phyloP scores from a whole-genome alignment of 2,329 filamentous ascomycete genomes.

The Epichloe hybrida region DNA sequence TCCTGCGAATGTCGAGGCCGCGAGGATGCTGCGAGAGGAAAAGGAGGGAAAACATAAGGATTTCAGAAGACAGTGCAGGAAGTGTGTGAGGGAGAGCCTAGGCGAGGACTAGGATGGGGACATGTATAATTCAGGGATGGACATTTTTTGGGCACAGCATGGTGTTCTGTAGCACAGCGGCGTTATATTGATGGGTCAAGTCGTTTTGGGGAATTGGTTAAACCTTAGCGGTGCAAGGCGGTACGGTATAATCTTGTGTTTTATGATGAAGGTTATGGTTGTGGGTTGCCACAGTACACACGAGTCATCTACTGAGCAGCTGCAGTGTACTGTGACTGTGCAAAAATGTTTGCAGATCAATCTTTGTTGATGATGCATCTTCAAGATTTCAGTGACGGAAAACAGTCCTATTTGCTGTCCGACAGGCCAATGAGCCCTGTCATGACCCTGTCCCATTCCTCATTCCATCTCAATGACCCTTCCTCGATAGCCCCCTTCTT shows the following conservation, averaged over 20 bases:
- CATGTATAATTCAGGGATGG: background rate
- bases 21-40: slow-evolving; percentile 75
- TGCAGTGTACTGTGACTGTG: background rate
- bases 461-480: slow-evolving; percentile 69
- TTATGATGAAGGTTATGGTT: background rate
- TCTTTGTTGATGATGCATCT: background rate
- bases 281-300: background rate
- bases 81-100: slow-evolving; percentile 68
- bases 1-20: slow-evolving; percentile 89
- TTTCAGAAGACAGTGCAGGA: slow-evolving; percentile 66
- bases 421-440: slow-evolving; percentile 51
- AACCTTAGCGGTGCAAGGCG: background rate
- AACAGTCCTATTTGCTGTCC: slow-evolving; percentile 3
- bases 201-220: background rate
- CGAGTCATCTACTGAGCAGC: background rate
- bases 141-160: background rate
- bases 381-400: background rate
- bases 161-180: background rate
- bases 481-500: slow-evolving; percentile 61
- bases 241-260: background rate
- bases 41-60: slow-evolving; percentile 45
- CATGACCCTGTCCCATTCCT: slow-evolving; percentile 81
- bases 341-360: background rate
- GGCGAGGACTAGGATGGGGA: slow-evolving; percentile 46
- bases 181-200: background rate